Percentiles rank a stretch among this genome's conserved stretches.
phyloP scores from a whole-genome alignment of 2,329 filamentous ascomycete species.

The Penicillium glabrum region DNA sequence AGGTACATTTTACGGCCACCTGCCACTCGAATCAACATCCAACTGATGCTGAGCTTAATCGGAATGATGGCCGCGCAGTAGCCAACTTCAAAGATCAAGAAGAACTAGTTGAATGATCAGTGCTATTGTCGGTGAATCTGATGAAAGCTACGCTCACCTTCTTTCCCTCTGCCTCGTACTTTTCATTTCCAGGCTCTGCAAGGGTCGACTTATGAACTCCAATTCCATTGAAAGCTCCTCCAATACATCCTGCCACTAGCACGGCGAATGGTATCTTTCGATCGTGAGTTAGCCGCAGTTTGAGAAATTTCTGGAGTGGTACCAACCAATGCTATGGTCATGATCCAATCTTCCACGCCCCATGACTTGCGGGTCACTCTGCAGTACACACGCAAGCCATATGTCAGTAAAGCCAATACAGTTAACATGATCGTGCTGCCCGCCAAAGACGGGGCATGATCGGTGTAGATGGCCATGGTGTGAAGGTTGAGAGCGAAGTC shows the following conservation, averaged over 20 bases:
- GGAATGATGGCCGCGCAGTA: conserved; percentile 28
- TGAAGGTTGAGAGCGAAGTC: background rate
- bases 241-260: conserved; percentile 18
- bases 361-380: conserved; percentile 19
- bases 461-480: conserved; percentile 20
- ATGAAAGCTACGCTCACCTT: conserved; percentile 10
- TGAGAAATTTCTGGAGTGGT: background rate
- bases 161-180: conserved; percentile 17
- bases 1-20: conserved; percentile 22
- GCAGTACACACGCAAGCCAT: conserved; percentile 19
- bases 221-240: conserved; percentile 27
- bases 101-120: conserved; percentile 15
- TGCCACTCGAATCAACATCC: conserved; percentile 26
- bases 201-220: conserved; percentile 14
- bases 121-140: background rate
- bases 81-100: conserved; percentile 28
- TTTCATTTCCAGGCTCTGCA: conserved; percentile 14
- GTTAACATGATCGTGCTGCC: conserved; percentile 23
- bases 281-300: background rate
- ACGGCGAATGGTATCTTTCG: conserved; percentile 20
- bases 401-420: conserved; percentile 16
- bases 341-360: conserved; percentile 25
- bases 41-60: conserved; percentile 28
- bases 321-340: conserved; percentile 23
- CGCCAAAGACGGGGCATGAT: conserved; percentile 19